Percentiles rank a stretch among this genome's conserved stretches.
Conservation (phyloP, 352 stramenopile genomes). For the Phytophthora lateralis region DNA sequence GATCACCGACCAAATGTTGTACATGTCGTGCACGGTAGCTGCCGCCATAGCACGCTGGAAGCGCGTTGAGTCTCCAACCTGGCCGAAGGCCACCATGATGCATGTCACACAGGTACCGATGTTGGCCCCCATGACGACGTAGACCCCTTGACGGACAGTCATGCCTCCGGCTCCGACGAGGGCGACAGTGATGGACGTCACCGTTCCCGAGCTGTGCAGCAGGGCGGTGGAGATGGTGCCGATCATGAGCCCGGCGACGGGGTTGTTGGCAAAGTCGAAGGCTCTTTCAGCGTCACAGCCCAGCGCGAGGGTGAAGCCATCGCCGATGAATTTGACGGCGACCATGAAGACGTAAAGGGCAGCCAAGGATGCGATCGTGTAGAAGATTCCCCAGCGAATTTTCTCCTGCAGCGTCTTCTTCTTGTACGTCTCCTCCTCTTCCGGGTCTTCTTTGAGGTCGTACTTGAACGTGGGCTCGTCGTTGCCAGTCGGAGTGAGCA, state of each 20-base stretch:
- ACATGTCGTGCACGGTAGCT: conserved; percentile 73
- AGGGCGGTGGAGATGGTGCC: conserved; percentile 76
- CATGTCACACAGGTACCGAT: conserved; percentile 90
- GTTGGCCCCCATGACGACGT: conserved; percentile 94
- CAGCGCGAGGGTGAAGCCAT: conserved; percentile 71
- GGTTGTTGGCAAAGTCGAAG: conserved; percentile 77
- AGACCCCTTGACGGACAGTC: conserved; percentile 83
- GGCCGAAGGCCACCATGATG: conserved; percentile 91
- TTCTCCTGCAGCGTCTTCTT: conserved; percentile 36
- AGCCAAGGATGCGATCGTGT: conserved; percentile 42
- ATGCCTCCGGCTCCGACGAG: conserved; percentile 71
- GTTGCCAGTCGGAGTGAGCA: conserved; percentile 16
- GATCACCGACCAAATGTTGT: conserved; percentile 89
- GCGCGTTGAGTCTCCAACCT: conserved; percentile 73
- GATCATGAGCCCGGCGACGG: conserved; percentile 77
- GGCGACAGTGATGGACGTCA: conserved; percentile 81
- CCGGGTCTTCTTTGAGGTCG: conserved; percentile 18
- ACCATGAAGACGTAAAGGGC: conserved; percentile 87
- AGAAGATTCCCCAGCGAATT: conserved; percentile 40
- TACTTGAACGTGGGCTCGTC: conserved; percentile 21
- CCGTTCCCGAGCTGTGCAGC: conserved; percentile 77
- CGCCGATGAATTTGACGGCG: conserved; percentile 77
- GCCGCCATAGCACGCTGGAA: conserved; percentile 71
- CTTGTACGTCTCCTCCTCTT: conserved; percentile 31
- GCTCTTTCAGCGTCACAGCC: conserved; percentile 69